These are phyloP conservation scores for Sugiyamaella floridensis DNA, from an alignment of 805 yeast genomes.

Conservation along the genomic window DNA sequence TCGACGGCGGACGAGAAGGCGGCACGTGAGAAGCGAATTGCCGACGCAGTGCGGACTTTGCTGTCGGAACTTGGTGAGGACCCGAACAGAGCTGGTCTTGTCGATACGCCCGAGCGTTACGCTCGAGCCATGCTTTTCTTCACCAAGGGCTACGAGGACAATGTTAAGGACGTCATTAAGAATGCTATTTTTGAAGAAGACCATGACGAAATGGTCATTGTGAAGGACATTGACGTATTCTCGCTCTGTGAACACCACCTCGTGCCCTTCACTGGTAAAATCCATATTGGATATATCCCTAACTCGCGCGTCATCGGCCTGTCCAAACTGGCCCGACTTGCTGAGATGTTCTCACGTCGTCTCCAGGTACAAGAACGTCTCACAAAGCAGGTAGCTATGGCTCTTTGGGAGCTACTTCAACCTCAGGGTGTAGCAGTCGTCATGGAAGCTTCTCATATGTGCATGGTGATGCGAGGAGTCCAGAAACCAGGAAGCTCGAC, in stretches of 20 bases:
- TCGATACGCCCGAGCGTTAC: slow-evolving; percentile 92
- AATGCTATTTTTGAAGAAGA: slow-evolving; percentile 96
- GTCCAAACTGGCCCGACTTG: slow-evolving; percentile 87
- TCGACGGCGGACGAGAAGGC: slow-evolving; percentile 57
- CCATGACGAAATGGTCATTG: slow-evolving; percentile 98
- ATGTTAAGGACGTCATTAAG: slow-evolving; percentile 84
- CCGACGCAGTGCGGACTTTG: slow-evolving; percentile 69
- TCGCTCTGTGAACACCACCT: slow-evolving; percentile 96
- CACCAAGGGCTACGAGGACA: slow-evolving; percentile 95
- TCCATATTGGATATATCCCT: slow-evolving; percentile 97
- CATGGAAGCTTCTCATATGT: slow-evolving; percentile 97
- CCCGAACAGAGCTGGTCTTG: slow-evolving; percentile 74
- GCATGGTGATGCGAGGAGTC: slow-evolving; percentile 97
- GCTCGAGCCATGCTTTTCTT: slow-evolving; percentile 94
- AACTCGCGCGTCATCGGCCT: slow-evolving; percentile 87
- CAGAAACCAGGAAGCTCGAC: slow-evolving; percentile 93
- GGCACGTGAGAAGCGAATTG: slow-evolving; percentile 68
- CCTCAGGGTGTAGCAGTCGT: slow-evolving; percentile 98
- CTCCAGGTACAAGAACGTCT: slow-evolving; percentile 97
- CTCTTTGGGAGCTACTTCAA: slow-evolving; percentile 78
- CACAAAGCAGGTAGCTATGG: slow-evolving; percentile 97
- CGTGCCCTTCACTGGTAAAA: slow-evolving; percentile 96
- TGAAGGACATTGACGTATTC: slow-evolving; percentile 84
- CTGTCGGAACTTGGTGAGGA: slow-evolving; percentile 88
- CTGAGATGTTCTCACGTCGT: slow-evolving; percentile 94